Evolutionary conservation across 2,329 filamentous ascomycete genomes (phyloP), one percentile per base, ranked within the genome.

Genomic region (Xylaria multiplex): DNA sequence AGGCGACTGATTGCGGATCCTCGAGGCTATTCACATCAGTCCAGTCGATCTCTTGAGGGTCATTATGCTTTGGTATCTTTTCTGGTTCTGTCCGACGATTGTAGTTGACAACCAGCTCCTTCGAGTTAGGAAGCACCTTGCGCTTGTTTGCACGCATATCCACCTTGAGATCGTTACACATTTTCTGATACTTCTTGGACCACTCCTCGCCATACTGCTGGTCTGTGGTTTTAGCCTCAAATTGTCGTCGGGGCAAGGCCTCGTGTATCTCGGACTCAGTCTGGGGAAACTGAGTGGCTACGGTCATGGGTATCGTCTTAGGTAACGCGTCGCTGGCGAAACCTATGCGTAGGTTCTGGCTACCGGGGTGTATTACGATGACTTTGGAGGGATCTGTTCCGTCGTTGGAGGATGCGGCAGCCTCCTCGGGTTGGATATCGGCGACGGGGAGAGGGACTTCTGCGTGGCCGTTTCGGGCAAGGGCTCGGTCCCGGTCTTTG

Each of bases 271-370:
- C 93, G 16, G 92, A 90, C 80, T 99, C 96, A 65, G 90, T 94
- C 74, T 90, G 86, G 6, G 86, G 82, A 72, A 91, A 91, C 75
- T 90, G 92, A 40, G 91, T 90, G 24, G 95, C 96, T 69, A 98
- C 90, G 1, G 93, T 90, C 91, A 97, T 97, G 5, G 96, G 95
- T 46, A 98, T 88, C 1, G 93, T 96, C 80, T 96, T 97, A 6
- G 96, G 96, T 5, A 99, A 82, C 6, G 94, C 95, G 80, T 99
- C 96, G 74, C 92, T 97, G n/a, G 95, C 94, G 66, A 98, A 89
- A 0, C 96, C 96, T 73, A 99, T 94, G 54, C 96, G 89, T 69
- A 99, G 81, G 71, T 98, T 98, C 79, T 98, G 95, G 76, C 95
- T 98, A 35, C 96, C 96, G 2, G 95, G 90, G 77, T 99, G 96